Evolutionary conservation across 2,329 filamentous ascomycete species (phyloP).

Genomic region (Verticillium albo-atrum): DNA sequence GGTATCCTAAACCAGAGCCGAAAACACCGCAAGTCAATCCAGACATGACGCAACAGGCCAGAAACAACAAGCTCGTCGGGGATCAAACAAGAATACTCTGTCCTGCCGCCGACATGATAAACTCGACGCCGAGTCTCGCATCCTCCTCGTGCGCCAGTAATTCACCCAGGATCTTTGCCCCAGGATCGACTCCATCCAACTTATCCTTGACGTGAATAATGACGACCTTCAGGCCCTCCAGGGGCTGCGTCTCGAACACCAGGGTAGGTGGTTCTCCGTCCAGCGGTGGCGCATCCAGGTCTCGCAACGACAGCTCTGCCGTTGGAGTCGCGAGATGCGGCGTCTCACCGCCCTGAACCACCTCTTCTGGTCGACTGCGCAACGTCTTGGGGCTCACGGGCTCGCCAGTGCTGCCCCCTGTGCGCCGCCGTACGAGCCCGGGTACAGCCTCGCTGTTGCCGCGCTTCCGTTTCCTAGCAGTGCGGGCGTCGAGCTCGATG

Average conservation of each 20-base stretch:
- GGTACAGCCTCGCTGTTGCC: slow-evolving; percentile 28
- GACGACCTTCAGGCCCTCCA: slow-evolving; percentile 73
- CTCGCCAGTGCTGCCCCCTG: slow-evolving; percentile 29
- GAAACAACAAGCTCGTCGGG: neutral
- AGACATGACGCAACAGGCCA: neutral
- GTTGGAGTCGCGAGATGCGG: slow-evolving; percentile 44
- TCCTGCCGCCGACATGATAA: slow-evolving; percentile 65
- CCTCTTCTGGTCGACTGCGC: neutral
- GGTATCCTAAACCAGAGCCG: neutral
- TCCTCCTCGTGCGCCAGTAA: slow-evolving; percentile 62
- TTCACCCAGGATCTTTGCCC: slow-evolving; percentile 65
- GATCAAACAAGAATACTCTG: slow-evolving; percentile 50
- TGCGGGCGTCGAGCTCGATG: slow-evolving; percentile 10
- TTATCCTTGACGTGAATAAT: slow-evolving; percentile 94
- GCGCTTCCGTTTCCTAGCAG: slow-evolving; percentile 63
- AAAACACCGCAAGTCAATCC: neutral
- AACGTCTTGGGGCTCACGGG: slow-evolving; percentile 49
- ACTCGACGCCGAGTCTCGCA: slow-evolving; percentile 70
- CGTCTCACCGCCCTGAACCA: slow-evolving; percentile 17
- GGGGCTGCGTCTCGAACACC: slow-evolving; percentile 33
- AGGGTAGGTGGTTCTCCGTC: neutral
- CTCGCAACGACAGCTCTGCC: slow-evolving; percentile 37
- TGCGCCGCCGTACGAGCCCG: slow-evolving; percentile 5
- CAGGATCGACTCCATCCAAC: slow-evolving; percentile 65
- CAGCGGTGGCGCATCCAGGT: slow-evolving; percentile 20